Evolutionary conservation across 139 green algal species (phyloP).

Genomic region (Asterochloris sp.): DNA sequence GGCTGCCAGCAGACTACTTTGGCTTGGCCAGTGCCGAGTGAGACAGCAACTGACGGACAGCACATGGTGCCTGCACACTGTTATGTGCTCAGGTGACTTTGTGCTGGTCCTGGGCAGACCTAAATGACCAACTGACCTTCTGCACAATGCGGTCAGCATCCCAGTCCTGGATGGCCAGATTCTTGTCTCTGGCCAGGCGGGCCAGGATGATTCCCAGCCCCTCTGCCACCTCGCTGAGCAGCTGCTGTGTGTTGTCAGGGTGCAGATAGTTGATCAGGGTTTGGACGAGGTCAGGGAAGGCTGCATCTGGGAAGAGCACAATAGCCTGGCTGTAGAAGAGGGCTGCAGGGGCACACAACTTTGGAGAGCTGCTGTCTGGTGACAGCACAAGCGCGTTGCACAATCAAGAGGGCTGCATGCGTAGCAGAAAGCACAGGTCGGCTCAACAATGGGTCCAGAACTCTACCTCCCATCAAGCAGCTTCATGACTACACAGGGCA

Average conservation of each 20-base stretch:
- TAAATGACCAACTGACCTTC: no score
- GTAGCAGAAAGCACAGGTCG: background rate
- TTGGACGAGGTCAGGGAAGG: background rate
- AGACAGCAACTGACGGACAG: no score
- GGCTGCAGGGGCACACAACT: slow-evolving; percentile 2
- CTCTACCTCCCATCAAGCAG: background rate
- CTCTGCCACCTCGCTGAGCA: slow-evolving; percentile 1
- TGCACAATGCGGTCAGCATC: background rate
- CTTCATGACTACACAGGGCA: slow-evolving; percentile 16
- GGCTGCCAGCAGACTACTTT: no score
- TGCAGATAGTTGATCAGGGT: slow-evolving; percentile 2
- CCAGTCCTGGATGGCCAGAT: background rate
- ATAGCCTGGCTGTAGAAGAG: slow-evolving; percentile 16
- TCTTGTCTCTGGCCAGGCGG: background rate
- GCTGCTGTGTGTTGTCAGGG: background rate
- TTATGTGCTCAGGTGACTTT: no score
- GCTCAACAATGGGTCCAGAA: background rate
- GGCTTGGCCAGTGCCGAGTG: no score
- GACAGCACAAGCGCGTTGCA: no score
- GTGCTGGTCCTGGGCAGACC: no score
- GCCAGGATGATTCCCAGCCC: slow-evolving; percentile 2
- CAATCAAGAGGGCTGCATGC: background rate
- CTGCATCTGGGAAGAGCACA: slow-evolving; percentile 1
- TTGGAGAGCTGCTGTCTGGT: background rate
- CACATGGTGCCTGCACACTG: no score